Evolutionary conservation across 371 early-diverging fungal genomes (phyloP).

Genomic region (Mucor plumbeus): DNA sequence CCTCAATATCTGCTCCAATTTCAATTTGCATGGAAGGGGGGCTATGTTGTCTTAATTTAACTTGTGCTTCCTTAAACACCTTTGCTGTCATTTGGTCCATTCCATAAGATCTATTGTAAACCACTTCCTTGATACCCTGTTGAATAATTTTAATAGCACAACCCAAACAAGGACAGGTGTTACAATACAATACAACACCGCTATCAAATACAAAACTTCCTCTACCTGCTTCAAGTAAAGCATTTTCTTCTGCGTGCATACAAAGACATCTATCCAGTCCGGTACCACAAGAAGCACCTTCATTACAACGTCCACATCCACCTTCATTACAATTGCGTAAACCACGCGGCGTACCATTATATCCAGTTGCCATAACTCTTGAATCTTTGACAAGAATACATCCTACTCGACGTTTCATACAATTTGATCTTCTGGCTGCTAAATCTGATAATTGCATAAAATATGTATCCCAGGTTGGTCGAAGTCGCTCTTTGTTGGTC

Average conservation of each 20-base stretch:
- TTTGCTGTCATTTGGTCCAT: constrained; percentile 87
- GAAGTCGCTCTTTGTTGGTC: constrained; percentile 70
- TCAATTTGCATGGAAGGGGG: constrained; percentile 59
- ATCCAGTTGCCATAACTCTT: constrained; percentile 95
- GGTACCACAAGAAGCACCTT: constrained; percentile 74
- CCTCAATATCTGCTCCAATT: constrained; percentile 35
- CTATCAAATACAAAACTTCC: constrained; percentile 72
- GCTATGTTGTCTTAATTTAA: constrained; percentile 80
- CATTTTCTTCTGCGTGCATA: constrained; percentile 99
- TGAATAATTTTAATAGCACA: constrained; percentile 98
- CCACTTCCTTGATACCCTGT: constrained; percentile 90
- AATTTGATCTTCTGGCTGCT: constrained; percentile 85
- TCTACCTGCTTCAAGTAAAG: constrained; percentile 92
- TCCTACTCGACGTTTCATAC: constrained; percentile 98
- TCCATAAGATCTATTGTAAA: constrained; percentile 86
- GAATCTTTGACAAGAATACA: constrained; percentile 92
- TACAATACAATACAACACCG: constrained; percentile 87
- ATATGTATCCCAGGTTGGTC: constrained; percentile 96
- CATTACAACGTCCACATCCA: constrained; percentile 95
- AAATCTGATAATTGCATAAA: constrained; percentile 96
- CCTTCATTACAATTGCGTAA: constrained; percentile 94
- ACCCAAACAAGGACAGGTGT: constrained; percentile 88
- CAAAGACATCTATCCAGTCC: constrained; percentile 92
- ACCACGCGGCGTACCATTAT: constrained; percentile 97
- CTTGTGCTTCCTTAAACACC: constrained; percentile 82